Evolutionary conservation across 495 filamentous ascomycete genomes (phyloP).

Genomic region (Penicillium desertorum): DNA sequence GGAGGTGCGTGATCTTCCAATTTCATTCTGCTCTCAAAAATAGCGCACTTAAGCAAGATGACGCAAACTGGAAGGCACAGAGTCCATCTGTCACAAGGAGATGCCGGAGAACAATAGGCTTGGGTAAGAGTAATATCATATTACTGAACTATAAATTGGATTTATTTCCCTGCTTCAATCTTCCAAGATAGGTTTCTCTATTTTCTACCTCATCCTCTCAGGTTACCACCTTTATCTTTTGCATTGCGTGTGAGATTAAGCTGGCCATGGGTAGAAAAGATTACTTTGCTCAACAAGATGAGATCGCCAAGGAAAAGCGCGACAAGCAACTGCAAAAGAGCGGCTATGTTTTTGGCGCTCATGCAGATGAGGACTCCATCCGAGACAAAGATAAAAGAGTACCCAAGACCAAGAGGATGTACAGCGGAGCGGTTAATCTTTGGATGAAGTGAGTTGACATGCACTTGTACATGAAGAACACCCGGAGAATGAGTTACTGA

Average conservation of each 20-base stretch:
- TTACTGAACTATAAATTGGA: constrained; percentile 5
- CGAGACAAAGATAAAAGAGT: constrained; percentile 21
- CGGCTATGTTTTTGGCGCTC: constrained; percentile 23
- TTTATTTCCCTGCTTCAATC: not conserved
- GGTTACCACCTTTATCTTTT: too few species aligned
- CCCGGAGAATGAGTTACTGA: constrained; percentile 7
- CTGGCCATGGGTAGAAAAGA: constrained; percentile 13
- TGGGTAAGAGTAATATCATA: not conserved
- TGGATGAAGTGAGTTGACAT: constrained; percentile 19
- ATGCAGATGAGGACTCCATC: constrained; percentile 18
- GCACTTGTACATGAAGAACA: not conserved
- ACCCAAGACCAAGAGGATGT: constrained; percentile 20
- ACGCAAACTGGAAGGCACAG: constrained; percentile 2
- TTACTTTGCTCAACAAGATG: constrained; percentile 19
- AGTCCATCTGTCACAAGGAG: not conserved
- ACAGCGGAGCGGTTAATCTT: not conserved
- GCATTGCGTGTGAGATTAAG: not conserved
- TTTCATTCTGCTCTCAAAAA: not conserved
- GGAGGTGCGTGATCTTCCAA: too few species aligned
- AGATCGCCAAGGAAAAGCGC: constrained; percentile 11
- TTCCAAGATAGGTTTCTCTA: not conserved
- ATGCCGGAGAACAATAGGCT: not conserved
- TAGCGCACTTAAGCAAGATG: not conserved
- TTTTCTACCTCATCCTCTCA: not conserved
- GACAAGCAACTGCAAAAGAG: constrained; percentile 8